Conservation (phyloP, 768 basidiomycete species). For the Trametes cubensis region DNA sequence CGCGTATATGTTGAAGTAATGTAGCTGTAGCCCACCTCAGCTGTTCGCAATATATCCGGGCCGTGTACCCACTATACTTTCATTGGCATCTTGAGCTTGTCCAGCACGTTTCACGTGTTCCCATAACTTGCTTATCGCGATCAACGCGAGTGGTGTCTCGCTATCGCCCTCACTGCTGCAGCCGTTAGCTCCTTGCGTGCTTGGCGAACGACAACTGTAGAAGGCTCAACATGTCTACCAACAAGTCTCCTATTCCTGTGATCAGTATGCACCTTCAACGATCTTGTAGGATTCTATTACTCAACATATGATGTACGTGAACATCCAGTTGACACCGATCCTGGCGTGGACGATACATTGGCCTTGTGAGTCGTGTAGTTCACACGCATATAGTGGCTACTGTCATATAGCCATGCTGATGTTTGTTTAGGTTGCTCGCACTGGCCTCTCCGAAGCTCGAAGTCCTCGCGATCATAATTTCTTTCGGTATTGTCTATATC, state of each 20-base stretch:
- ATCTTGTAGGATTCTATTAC: not conserved
- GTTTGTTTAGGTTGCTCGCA: constrained; percentile 61
- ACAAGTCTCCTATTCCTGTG: constrained; percentile 49
- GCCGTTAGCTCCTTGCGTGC: too few species aligned
- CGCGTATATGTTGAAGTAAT: not conserved
- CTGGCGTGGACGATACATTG: constrained; percentile 81
- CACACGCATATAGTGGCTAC: not conserved
- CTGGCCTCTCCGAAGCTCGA: constrained; percentile 83
- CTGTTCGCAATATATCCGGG: not conserved
- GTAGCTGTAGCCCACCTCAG: not conserved
- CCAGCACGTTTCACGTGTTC: too few species aligned
- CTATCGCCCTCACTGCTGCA: too few species aligned
- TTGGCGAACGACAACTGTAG: too few species aligned
- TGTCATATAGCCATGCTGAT: not conserved
- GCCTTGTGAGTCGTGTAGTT: constrained; percentile 59
- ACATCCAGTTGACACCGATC: constrained; percentile 78
- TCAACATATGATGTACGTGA: not conserved
- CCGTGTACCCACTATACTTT: not conserved
- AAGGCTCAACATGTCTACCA: not conserved
- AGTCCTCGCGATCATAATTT: constrained; percentile 73
- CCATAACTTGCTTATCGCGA: too few species aligned
- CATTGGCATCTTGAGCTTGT: not conserved
- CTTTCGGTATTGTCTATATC: constrained; percentile 58
- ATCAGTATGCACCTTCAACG: constrained; percentile 52
- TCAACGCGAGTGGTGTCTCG: too few species aligned